A percentile compares a stretch with the other conserved stretches of the same genome.
Conservation (phyloP, 495 filamentous ascomycete species). For the Mytilinidion resinicola region DNA sequence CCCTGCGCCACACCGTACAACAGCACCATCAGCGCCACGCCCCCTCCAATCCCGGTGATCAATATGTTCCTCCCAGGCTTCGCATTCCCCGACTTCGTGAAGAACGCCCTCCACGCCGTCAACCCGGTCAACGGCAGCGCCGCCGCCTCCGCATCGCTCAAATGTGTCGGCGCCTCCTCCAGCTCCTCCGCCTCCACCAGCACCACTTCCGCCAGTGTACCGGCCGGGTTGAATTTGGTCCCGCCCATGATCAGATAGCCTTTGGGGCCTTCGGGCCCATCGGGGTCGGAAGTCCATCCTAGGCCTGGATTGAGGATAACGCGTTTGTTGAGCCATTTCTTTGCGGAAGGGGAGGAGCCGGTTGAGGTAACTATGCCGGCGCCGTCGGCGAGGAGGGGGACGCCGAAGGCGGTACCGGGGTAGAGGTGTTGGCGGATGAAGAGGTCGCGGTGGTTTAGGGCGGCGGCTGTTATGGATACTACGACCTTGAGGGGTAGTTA, state of each 20-base stretch:
- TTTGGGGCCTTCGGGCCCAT: constrained; percentile 61
- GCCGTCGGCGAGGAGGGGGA: constrained; percentile 74
- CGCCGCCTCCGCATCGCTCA: constrained; percentile 66
- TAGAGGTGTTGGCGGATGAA: constrained; percentile 91
- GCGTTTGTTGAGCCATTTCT: constrained; percentile 53
- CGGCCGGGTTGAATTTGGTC: constrained; percentile 53
- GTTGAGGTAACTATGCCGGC: constrained; percentile 61
- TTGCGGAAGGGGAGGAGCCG: constrained; percentile 47
- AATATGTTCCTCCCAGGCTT: constrained; percentile 36
- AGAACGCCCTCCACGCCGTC: constrained; percentile 80
- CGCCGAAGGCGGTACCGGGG: constrained; percentile 68
- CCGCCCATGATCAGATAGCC: constrained; percentile 69
- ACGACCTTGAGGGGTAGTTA: constrained; percentile 41
- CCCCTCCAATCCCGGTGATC: constrained; percentile 41
- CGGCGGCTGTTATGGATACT: constrained; percentile 62
- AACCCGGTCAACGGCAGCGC: constrained; percentile 74
- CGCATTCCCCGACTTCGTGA: constrained; percentile 49
- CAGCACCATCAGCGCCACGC: constrained; percentile 40
- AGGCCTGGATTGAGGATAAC: constrained; percentile 68
- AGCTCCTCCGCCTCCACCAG: constrained; percentile 64
- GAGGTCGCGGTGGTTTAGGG: constrained; percentile 87
- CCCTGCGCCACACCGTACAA: constrained; percentile 34
- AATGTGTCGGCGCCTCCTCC: constrained; percentile 65
- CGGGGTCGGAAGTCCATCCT: constrained; percentile 65
- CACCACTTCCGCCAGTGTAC: constrained; percentile 66